A percentile compares a stretch with the other conserved stretches of the same genome.
phyloP scores from a whole-genome alignment of 805 yeast genomes.

The Pichia nanzhaoensis region DNA sequence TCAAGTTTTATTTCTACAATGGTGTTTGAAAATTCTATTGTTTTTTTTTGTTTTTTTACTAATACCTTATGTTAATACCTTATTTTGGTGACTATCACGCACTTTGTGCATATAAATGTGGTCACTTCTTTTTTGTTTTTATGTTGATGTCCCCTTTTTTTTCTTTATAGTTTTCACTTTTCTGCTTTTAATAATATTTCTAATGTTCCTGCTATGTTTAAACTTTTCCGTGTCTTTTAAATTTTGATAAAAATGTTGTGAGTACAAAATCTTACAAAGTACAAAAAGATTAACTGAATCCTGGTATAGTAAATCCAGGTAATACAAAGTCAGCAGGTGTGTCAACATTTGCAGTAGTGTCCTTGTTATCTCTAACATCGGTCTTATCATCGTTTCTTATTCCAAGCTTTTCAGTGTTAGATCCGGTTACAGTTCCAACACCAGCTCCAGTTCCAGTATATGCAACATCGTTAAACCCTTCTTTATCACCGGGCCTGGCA shows the following conservation, averaged over 20 bases:
- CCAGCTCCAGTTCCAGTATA: constrained; percentile 43
- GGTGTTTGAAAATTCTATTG: too few relatives aligned
- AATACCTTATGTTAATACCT: too few relatives aligned
- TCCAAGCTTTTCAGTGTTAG: not conserved
- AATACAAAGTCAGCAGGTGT: constrained; percentile 8
- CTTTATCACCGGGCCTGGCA: constrained; percentile 83
- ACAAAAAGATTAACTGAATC: constrained; percentile 1
- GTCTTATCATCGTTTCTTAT: not conserved
- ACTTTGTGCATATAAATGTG: too few relatives aligned
- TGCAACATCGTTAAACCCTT: constrained; percentile 72
- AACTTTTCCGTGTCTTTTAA: not conserved
- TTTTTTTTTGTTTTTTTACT: not conserved
- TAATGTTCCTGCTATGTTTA: not conserved
- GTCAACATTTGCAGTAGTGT: not conserved
- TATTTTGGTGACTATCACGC: too few relatives aligned
- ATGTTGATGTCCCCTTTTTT: too few relatives aligned
- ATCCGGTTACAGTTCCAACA: not conserved
- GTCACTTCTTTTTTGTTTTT: too few relatives aligned
- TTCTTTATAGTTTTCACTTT: too few relatives aligned
- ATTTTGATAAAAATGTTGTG: too few relatives aligned
- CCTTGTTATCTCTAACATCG: not conserved
- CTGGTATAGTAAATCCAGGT: constrained; percentile 16
- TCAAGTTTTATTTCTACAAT: too few relatives aligned
- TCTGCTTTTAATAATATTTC: too few relatives aligned
- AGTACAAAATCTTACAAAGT: not conserved